These are phyloP conservation scores for Malus asiatica DNA, from an alignment of 306 rosid species.

Conservation along the genomic window DNA sequence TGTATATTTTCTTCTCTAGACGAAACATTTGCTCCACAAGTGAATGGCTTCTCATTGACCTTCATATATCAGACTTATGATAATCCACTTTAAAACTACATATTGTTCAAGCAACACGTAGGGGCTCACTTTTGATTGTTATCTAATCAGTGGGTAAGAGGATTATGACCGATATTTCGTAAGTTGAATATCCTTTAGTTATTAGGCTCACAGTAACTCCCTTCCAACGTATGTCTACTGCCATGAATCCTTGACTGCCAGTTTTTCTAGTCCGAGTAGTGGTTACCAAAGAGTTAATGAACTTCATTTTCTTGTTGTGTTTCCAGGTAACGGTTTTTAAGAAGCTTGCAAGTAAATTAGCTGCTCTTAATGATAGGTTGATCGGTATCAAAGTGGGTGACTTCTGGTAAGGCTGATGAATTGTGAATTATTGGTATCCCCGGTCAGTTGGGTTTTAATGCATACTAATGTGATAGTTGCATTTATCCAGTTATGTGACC, in stretches of 20 bases:
- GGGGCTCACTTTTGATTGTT: not conserved
- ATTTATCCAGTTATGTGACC: constrained; percentile 59
- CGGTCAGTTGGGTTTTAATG: constrained; percentile 6
- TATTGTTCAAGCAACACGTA: not conserved
- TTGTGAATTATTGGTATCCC: constrained; percentile 6
- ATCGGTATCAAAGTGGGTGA: constrained; percentile 87
- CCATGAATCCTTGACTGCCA: not conserved
- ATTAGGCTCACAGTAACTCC: not conserved
- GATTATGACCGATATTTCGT: not conserved
- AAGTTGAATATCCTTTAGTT: not conserved
- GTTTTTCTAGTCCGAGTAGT: not conserved
- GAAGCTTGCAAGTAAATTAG: constrained; percentile 68
- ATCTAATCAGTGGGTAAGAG: not conserved
- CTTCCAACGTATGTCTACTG: not conserved
- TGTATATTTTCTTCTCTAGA: not conserved
- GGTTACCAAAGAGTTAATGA: not conserved
- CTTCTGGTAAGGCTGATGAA: constrained; percentile 66
- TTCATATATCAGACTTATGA: not conserved
- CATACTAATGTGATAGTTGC: constrained; percentile 19
- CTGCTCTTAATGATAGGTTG: constrained; percentile 79
- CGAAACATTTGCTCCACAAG: not conserved
- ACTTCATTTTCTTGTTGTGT: constrained; percentile 18
- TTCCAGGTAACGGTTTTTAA: constrained; percentile 84
- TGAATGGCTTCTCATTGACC: not conserved
- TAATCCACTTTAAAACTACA: not conserved